Evolutionary conservation across 345 rosid genomes (phyloP), one percentile per base, ranked within the genome.

Genomic region (Lepidium didymum): DNA sequence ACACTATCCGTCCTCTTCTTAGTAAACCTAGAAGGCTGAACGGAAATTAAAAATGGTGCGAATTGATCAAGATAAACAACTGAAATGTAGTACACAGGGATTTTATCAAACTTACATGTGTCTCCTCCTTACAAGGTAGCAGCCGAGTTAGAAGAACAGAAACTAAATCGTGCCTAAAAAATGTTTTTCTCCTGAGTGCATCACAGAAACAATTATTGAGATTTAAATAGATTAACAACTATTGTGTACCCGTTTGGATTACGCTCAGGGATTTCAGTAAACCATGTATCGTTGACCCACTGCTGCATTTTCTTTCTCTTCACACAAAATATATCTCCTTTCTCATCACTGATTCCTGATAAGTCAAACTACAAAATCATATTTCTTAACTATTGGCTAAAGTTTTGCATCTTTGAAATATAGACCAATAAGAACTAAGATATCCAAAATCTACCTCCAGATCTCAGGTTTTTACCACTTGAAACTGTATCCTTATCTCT

Each of bases 231-330:
- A 59, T 13, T 31, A 31, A 14, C 21, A 12, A 50, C 18, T 31
- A 14, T 46, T 31, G 57, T 67, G 54, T 35, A 91, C 96, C 90
- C 78, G 68, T 83, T 76, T 7, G 81, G 68, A 50, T 69, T 71
- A 60, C 78, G 79, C 72, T 82, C 77, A 37, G 76, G 66, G 18
- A 75, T 41, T 76, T 79, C 85, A 75, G 89, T 75, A 77, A 68
- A 73, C 59, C 85, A 79, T 33, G 79, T 73, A 40, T 78, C 75
- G 35, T 65, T 73, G 69, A 83, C 83, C 89, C 81, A 81, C 44
- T 78, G 85, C 40, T 16, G 76, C 57, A 92, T 82, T 61, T 69
- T 85, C 63, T 77, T 72, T 71, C 89, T 85, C 84, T 81, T 87
- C 59, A 46, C 58, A 38, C 78, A 75, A 64, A 89, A 92, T 23